These are phyloP conservation scores for Podospora pseudocomata DNA, from an alignment of 495 filamentous ascomycete genomes.

Conservation along the genomic window DNA sequence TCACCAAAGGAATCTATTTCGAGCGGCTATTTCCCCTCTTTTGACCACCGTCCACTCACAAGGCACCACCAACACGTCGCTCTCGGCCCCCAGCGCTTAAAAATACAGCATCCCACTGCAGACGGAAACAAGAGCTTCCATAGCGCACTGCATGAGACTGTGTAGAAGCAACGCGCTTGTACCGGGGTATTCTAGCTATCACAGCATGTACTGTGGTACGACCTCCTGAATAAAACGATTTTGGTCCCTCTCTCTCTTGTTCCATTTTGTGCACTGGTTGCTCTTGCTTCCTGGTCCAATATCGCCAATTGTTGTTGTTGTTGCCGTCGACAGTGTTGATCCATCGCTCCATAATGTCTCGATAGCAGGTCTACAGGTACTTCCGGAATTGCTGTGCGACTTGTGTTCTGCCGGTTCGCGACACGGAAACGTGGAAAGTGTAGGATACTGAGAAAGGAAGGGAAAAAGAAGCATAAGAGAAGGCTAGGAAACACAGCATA, in stretches of 20 bases:
- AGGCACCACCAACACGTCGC: slow-evolving; percentile 6
- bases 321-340: not conserved
- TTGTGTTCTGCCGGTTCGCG: not conserved
- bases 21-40: slow-evolving; percentile 23
- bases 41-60: slow-evolving; percentile 21
- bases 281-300: not conserved
- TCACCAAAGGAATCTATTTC: slow-evolving; percentile 25
- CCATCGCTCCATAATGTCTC: not conserved
- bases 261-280: not conserved
- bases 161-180: not conserved
- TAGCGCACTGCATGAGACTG: slow-evolving; percentile 18
- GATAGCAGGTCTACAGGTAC: not conserved
- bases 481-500: not conserved
- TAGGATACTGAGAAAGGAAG: not conserved
- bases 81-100: slow-evolving; percentile 23
- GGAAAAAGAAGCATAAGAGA: not conserved
- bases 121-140: slow-evolving; percentile 25
- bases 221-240: slow-evolving; percentile 7
- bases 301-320: slow-evolving; percentile 1
- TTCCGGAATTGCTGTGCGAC: not conserved
- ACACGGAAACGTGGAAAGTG: not conserved
- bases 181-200: not conserved
- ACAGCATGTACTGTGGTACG: not conserved
- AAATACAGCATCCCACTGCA: slow-evolving; percentile 25
- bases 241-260: not conserved